Evolutionary conservation across 768 basidiomycete genomes (phyloP).

Genomic region (Kwoniella sp.): DNA sequence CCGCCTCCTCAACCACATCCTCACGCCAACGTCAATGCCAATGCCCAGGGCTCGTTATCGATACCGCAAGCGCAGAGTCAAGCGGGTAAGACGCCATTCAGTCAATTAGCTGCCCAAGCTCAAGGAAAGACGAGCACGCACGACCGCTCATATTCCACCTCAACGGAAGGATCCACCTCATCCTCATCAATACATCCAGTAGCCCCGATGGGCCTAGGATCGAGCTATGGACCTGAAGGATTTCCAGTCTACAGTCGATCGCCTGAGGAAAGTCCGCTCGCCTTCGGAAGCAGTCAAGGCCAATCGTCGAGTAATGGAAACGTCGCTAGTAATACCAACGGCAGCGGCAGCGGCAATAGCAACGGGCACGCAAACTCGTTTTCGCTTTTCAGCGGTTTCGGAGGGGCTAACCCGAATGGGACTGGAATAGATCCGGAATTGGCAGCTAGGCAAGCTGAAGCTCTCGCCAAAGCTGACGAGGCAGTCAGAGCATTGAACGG

Average conservation of each 20-base stretch:
- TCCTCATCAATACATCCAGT: constrained; percentile 22
- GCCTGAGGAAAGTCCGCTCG: constrained; percentile 13
- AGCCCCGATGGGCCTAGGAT: constrained; percentile 38
- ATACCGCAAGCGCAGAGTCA: background rate
- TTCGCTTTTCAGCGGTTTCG: constrained; percentile 8
- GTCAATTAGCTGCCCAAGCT: background rate
- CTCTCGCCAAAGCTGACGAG: constrained; percentile 45
- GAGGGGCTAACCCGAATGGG: constrained; percentile 15
- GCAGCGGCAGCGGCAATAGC: background rate
- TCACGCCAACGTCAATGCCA: background rate
- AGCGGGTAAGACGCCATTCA: background rate
- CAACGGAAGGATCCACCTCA: constrained; percentile 36
- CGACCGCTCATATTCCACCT: constrained; percentile 35
- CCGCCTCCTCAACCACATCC: background rate
- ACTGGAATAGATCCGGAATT: constrained; percentile 24
- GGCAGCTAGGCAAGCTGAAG: constrained; percentile 35
- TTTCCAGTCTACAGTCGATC: constrained; percentile 29
- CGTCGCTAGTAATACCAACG: constrained; percentile 7
- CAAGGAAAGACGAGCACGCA: constrained; percentile 14
- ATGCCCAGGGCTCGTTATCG: background rate
- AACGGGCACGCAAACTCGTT: background rate
- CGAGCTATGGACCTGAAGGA: constrained; percentile 48
- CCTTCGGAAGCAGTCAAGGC: constrained; percentile 4
- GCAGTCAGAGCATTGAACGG: constrained; percentile 44
- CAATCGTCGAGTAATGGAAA: background rate